Evolutionary conservation across 2,329 filamentous ascomycete species (phyloP).

Genomic region (Simplicillium aogashimaense): DNA sequence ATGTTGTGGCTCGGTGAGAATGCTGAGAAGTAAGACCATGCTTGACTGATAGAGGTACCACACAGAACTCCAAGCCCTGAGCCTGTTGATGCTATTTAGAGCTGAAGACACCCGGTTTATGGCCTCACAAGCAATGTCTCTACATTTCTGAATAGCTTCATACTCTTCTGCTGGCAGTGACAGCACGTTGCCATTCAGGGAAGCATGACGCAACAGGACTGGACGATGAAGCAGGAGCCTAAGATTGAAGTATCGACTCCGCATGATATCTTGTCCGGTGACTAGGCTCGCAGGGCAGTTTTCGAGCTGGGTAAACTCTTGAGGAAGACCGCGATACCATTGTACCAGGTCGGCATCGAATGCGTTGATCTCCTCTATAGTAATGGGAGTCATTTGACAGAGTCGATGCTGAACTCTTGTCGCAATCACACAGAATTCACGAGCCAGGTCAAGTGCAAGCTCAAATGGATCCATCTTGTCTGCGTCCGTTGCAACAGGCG

Average conservation of each 20-base stretch:
- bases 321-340: slow-evolving; percentile 15
- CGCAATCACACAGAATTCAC: slow-evolving; percentile 18
- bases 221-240: slow-evolving; percentile 15
- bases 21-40: slow-evolving; percentile 17
- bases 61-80: slow-evolving; percentile 20
- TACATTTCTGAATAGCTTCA: slow-evolving; percentile 14
- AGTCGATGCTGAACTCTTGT: slow-evolving; percentile 18
- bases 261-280: slow-evolving; percentile 16
- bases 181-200: slow-evolving; percentile 8
- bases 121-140: slow-evolving; percentile 16
- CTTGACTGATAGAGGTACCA: slow-evolving; percentile 23
- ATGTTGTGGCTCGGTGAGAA: slow-evolving; percentile 13
- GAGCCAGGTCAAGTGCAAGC: slow-evolving; percentile 14
- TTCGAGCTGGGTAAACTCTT: slow-evolving; percentile 10
- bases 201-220: slow-evolving; percentile 13
- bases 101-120: slow-evolving; percentile 14
- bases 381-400: slow-evolving; percentile 15
- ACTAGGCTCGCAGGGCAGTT: slow-evolving; percentile 12
- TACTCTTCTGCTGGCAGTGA: slow-evolving; percentile 11
- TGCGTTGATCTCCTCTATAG: slow-evolving; percentile 13
- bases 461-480: slow-evolving; percentile 14
- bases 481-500: slow-evolving; percentile 11
- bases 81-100: slow-evolving; percentile 12
- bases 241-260: slow-evolving; percentile 18
- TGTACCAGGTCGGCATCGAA: slow-evolving; percentile 16